Percentiles rank a stretch among this genome's conserved stretches.
Evolutionary conservation across 352 stramenopile genomes (phyloP).

Genomic region (Sclerospora graminicola): DNA sequence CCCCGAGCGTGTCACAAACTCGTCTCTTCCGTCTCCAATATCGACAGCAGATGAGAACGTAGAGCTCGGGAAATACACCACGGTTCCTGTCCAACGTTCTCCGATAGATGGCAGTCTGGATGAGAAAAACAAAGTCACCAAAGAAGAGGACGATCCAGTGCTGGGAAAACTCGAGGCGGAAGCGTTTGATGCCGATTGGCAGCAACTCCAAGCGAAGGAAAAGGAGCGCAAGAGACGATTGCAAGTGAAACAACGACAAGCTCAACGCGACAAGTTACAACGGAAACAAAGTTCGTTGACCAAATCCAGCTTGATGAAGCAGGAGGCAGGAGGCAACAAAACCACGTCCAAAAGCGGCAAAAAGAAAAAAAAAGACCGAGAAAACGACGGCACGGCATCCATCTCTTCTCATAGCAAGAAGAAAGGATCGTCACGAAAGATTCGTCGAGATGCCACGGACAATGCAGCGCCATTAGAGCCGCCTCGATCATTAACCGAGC

Average conservation of each 20-base stretch:
- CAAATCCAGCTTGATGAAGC: slow-evolving; percentile 10
- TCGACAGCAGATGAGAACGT: slow-evolving; percentile 13
- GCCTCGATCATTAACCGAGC: slow-evolving; percentile 25
- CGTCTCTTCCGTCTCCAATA: slow-evolving; percentile 3
- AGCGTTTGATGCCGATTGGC: slow-evolving; percentile 50
- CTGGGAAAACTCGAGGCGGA: slow-evolving; percentile 12
- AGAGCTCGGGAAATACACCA: slow-evolving; percentile 20
- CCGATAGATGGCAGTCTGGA: slow-evolving; percentile 13
- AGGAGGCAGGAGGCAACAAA: slow-evolving; percentile 14
- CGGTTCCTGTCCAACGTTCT: slow-evolving; percentile 1
- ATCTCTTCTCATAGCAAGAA: slow-evolving; percentile 24
- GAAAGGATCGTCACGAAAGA: slow-evolving; percentile 22
- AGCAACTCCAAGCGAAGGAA: slow-evolving; percentile 62
- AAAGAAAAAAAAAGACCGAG: slow-evolving; percentile 38
- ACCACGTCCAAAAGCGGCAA: slow-evolving; percentile 25
- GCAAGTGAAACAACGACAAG: slow-evolving; percentile 64
- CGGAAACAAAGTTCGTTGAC: slow-evolving; percentile 40
- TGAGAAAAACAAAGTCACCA: no score
- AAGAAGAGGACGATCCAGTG: slow-evolving; percentile 7
- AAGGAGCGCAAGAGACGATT: slow-evolving; percentile 61
- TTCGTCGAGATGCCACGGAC: slow-evolving; percentile 7
- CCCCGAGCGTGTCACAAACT: slow-evolving; percentile 2
- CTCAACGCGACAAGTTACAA: slow-evolving; percentile 62
- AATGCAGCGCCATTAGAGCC: slow-evolving; percentile 6
- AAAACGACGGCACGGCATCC: slow-evolving; percentile 9